A percentile compares a stretch with the other conserved stretches of the same genome.
These are phyloP conservation scores for Lunasporangiospora selenospora DNA, from an alignment of 192 early-diverging fungal species.

Conservation along the genomic window DNA sequence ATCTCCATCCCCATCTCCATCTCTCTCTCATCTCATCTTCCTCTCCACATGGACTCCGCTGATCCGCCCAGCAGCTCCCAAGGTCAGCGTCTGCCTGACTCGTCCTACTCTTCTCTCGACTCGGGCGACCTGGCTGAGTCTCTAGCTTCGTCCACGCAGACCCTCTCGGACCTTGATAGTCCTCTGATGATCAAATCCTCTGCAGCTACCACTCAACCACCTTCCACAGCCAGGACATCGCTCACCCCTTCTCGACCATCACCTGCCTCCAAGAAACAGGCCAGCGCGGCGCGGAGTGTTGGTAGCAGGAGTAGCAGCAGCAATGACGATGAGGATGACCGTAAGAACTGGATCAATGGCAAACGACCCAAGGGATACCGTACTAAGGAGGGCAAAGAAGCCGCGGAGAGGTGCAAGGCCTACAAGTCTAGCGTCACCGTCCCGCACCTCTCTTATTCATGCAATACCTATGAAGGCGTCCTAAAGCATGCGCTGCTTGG, in stretches of 20 bases:
- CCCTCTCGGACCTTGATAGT: constrained; percentile 22
- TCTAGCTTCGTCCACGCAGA: constrained; percentile 20
- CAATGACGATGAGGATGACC: constrained; percentile 4
- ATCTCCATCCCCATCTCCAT: neutral
- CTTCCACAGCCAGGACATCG: neutral
- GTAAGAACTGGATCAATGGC: constrained; percentile 38
- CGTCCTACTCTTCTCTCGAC: neutral
- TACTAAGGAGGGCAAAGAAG: constrained; percentile 41
- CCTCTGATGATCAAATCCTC: neutral
- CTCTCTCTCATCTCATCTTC: constrained; percentile 1
- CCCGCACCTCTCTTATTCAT: constrained; percentile 35
- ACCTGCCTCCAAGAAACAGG: neutral
- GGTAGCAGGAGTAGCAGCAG: neutral
- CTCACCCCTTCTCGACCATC: too few relatives aligned
- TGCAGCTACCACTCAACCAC: neutral
- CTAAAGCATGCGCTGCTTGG: constrained; percentile 37
- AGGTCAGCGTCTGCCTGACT: neutral
- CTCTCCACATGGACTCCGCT: neutral
- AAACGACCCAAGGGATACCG: constrained; percentile 40
- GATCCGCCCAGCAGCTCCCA: neutral
- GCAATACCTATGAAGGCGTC: constrained; percentile 42
- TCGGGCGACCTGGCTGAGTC: constrained; percentile 2
- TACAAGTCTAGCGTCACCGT: constrained; percentile 35
- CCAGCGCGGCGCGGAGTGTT: too few relatives aligned
- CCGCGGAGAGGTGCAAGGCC: constrained; percentile 39